Evolutionary conservation across 768 basidiomycete species (phyloP).

Genomic region (Basidioascus undulatus): DNA sequence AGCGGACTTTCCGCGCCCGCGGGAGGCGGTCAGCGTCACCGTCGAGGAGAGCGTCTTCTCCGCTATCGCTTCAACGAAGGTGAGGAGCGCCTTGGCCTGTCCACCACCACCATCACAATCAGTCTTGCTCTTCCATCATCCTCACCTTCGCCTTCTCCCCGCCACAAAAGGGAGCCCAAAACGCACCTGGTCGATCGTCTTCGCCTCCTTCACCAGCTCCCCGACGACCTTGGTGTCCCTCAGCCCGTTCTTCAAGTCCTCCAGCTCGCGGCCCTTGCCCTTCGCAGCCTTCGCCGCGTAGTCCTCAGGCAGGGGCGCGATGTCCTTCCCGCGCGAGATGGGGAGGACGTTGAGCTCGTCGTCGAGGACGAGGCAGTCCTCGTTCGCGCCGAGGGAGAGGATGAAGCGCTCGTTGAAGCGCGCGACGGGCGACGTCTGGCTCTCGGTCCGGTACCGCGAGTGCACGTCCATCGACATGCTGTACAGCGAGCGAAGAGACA

Average conservation of each 20-base stretch:
- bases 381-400: conserved; percentile 76
- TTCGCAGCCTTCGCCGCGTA: conserved; percentile 11
- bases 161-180: not conserved
- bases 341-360: conserved; percentile 96
- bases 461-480: conserved; percentile 91
- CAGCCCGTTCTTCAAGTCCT: conserved; percentile 50
- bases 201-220: conserved; percentile 67
- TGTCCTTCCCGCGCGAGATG: conserved; percentile 83
- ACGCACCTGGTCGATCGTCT: conserved; percentile 65
- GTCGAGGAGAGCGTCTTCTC: conserved; percentile 75
- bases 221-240: conserved; percentile 67
- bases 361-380: conserved; percentile 80
- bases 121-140: not conserved
- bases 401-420: conserved; percentile 99
- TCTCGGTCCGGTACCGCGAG: conserved; percentile 57
- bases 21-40: conserved; percentile 76
- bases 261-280: conserved; percentile 35
- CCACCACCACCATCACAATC: not conserved
- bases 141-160: not conserved
- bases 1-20: conserved; percentile 91
- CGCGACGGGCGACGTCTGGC: conserved; percentile 39
- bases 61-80: conserved; percentile 79
- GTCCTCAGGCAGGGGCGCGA: conserved; percentile 35
- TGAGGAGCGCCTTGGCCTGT: conserved; percentile 59
- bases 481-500: conserved; percentile 70